phyloP scores from a whole-genome alignment of 495 filamentous ascomycete genomes.

The Neurospora tetrasperma region DNA sequence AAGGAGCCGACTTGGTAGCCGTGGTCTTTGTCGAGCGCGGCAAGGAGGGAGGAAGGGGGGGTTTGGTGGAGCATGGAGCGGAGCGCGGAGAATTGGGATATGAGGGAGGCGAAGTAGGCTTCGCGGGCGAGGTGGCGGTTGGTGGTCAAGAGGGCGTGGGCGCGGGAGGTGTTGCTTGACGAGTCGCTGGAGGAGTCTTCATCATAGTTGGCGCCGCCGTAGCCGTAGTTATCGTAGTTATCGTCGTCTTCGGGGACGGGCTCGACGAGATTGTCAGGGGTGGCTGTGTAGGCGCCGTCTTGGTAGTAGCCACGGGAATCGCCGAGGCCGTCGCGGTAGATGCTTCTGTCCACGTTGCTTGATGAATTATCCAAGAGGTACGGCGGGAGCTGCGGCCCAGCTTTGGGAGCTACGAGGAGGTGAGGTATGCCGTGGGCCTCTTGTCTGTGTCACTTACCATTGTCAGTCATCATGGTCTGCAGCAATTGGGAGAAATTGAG shows the following conservation, averaged over 20 bases:
- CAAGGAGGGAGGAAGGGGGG: slow-evolving; percentile 41
- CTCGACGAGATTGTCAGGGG: slow-evolving; percentile 17
- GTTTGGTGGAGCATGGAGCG: slow-evolving; percentile 45
- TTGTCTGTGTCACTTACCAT: slow-evolving; percentile 47
- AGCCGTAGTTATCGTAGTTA: slow-evolving; percentile 1
- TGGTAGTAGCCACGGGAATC: slow-evolving; percentile 52
- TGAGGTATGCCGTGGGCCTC: slow-evolving; percentile 63
- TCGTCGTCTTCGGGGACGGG: slow-evolving; percentile 8
- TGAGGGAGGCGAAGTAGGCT: slow-evolving; percentile 54
- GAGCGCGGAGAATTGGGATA: slow-evolving; percentile 47
- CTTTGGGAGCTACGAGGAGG: slow-evolving; percentile 47
- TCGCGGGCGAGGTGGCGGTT: slow-evolving; percentile 33
- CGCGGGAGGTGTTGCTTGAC: slow-evolving; percentile 9
- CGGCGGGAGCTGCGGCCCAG: slow-evolving; percentile 35
- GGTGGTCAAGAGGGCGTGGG: slow-evolving; percentile 34
- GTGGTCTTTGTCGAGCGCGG: slow-evolving; percentile 44
- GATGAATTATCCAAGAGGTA: slow-evolving; percentile 12
- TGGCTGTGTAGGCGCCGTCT: slow-evolving; percentile 62
- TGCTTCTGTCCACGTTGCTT: slow-evolving; percentile 26
- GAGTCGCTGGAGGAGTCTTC: not conserved
- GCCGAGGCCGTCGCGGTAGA: slow-evolving; percentile 33
- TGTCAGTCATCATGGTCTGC: slow-evolving; percentile 21
- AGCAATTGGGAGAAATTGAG: slow-evolving; percentile 11
- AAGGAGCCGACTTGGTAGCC: slow-evolving; percentile 44
- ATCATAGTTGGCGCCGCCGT: slow-evolving; percentile 1